Evolutionary conservation across 1,284 basidiomycete species (phyloP), one percentile per base, ranked within the genome.

Genomic region (Cryptococcus amylolentus): DNA sequence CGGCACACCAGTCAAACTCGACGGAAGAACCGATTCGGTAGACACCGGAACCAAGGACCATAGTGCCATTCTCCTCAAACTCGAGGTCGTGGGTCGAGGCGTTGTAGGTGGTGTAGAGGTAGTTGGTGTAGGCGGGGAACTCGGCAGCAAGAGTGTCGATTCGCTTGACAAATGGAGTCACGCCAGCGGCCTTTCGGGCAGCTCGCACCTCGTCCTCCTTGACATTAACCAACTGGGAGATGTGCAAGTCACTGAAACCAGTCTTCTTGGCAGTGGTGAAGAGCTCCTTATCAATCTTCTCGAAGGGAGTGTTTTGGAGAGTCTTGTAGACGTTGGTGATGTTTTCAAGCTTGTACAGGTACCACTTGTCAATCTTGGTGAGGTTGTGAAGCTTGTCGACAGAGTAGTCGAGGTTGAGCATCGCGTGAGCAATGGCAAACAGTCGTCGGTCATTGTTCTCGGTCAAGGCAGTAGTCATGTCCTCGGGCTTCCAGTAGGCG

Each of bases 1-100:
- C 96, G 35, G 96, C 96, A 76, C 96, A 99, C 96, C 96, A 99
- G 78, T 99, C 96, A 76, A 99, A 99, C 81, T 99, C 96, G 73
- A 99, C 96, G 62, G 91, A 95, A 75, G 87, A 90, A 54, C 96
- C 96, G 69, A 99, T 98, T 57, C 96, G 87, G 80, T 99, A 98
- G 31, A 99, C 96, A 70, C 96, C 96, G 58, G 88, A 91, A 46
- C 96, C 96, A n/a, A 98, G 86, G 35, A 99, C 95, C 91, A 98
- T 98, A 28, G 93, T 98, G 49, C 96, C 96, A 66, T 96, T 84
- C 70, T 98, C 96, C 74, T 96, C 83, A 72, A 98, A 98, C 45
- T 91, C 86, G 71, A 99, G 88, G 73, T 99, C 96, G 72, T 98
- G 96, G 60, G 88, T 86, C 1, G 90, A 88, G 7, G 94, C 96